A percentile compares a stretch with the other conserved stretches of the same genome.
These are phyloP conservation scores for Cladosporium cucumerinum DNA, from an alignment of 2,329 filamentous ascomycete species.

Conservation along the genomic window DNA sequence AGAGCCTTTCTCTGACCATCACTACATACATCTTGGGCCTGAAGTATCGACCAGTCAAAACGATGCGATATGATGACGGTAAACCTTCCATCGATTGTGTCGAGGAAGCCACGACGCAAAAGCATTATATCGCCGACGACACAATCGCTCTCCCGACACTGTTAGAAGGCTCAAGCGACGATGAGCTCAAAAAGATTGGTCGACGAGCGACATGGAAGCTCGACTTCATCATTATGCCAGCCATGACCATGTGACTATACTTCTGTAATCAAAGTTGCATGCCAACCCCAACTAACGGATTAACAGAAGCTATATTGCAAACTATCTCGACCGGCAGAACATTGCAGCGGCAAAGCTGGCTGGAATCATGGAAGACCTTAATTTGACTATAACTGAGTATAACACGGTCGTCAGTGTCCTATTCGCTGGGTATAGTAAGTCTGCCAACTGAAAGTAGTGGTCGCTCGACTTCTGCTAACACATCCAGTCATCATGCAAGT, in stretches of 20 bases:
- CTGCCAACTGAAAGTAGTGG: not conserved
- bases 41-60: not conserved
- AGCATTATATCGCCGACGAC: not conserved
- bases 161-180: constrained; percentile 18
- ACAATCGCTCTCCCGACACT: not conserved
- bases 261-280: not conserved
- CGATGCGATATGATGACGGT: not conserved
- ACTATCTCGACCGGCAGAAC: constrained; percentile 29
- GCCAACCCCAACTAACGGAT: not conserved
- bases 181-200: constrained; percentile 22
- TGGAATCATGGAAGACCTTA: constrained; percentile 24
- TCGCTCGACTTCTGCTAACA: constrained; percentile 4
- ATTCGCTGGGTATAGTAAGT: constrained; percentile 28
- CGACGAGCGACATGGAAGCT: constrained; percentile 24
- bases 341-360: constrained; percentile 26
- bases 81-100: not conserved
- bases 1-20: not conserved
- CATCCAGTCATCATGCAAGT: constrained; percentile 55
- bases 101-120: not conserved
- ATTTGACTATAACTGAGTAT: constrained; percentile 23
- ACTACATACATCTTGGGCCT: not conserved
- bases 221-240: constrained; percentile 28
- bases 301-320: constrained; percentile 26
- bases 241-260: constrained; percentile 18
- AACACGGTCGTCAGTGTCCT: constrained; percentile 26